Percentiles rank a stretch among this genome's conserved stretches.
These are phyloP conservation scores for Agrocybe praecox DNA, from an alignment of 768 basidiomycete genomes.

Conservation along the genomic window DNA sequence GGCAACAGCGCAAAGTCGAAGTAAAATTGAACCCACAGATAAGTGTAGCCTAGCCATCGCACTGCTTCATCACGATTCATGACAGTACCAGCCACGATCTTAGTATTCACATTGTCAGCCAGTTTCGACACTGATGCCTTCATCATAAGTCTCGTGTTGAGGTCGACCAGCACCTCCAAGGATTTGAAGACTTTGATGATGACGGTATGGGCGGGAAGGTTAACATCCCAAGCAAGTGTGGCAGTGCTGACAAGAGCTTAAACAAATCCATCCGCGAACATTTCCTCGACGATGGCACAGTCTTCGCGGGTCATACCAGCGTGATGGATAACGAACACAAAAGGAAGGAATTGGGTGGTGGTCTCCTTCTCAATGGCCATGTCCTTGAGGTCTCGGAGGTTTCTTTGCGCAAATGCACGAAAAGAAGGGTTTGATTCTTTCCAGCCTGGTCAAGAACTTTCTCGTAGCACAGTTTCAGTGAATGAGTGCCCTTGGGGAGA, in stretches of 20 bases:
- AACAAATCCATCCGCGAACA: slow-evolving; percentile 90
- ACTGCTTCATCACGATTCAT: slow-evolving; percentile 96
- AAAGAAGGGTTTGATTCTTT: slow-evolving; percentile 93
- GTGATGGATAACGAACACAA: slow-evolving; percentile 97
- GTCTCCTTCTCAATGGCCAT: slow-evolving; percentile 97
- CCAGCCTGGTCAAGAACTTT: slow-evolving; percentile 91
- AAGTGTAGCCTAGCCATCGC: slow-evolving; percentile 96
- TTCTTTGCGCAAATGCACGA: slow-evolving; percentile 98
- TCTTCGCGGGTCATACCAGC: slow-evolving; percentile 95
- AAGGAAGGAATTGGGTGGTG: slow-evolving; percentile 93
- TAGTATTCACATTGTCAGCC: slow-evolving; percentile 95
- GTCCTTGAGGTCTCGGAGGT: slow-evolving; percentile 97
- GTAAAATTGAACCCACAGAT: slow-evolving; percentile 60
- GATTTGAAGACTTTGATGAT: slow-evolving; percentile 99
- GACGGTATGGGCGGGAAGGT: slow-evolving; percentile 95
- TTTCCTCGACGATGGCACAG: slow-evolving; percentile 88
- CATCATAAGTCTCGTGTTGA: slow-evolving; percentile 95
- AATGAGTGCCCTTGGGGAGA: no score
- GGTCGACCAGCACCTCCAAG: slow-evolving; percentile 96
- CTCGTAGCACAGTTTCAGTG: slow-evolving; percentile 99
- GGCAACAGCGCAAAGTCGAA: slow-evolving; percentile 4
- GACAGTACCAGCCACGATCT: slow-evolving; percentile 93
- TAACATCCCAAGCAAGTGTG: slow-evolving; percentile 99
- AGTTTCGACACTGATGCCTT: slow-evolving; percentile 93
- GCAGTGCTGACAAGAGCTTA: slow-evolving; percentile 97